Conservation (phyloP, 1,139 yeast species). For the Hansenula lynferdii region DNA sequence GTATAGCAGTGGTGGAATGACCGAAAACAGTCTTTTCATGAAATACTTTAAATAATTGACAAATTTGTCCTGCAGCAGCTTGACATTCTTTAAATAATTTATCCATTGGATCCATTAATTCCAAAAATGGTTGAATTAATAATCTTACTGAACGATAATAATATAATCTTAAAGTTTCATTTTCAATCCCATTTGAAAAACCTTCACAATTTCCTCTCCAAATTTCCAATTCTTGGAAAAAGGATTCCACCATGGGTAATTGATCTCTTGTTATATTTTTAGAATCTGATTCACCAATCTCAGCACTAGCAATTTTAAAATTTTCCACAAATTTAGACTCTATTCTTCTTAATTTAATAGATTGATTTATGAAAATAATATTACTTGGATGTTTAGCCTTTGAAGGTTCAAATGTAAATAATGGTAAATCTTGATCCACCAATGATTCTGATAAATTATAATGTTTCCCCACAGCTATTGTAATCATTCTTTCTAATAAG, state of each 20-base stretch:
- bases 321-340: constrained; percentile 52
- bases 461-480: constrained; percentile 52
- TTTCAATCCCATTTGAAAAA: constrained; percentile 38
- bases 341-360: constrained; percentile 45
- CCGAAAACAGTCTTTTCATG: constrained; percentile 54
- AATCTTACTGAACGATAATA: constrained; percentile 53
- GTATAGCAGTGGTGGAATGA: constrained; percentile 56
- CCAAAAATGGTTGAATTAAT: constrained; percentile 54
- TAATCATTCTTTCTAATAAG: constrained; percentile 48
- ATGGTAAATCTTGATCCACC: constrained; percentile 40
- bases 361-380: constrained; percentile 46
- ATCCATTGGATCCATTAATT: constrained; percentile 50
- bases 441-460: constrained; percentile 41
- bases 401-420: constrained; percentile 37
- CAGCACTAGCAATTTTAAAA: constrained; percentile 29
- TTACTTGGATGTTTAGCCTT: constrained; percentile 30
- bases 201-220: constrained; percentile 48
- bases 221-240: constrained; percentile 41
- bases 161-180: constrained; percentile 47
- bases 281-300: constrained; percentile 6
- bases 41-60: constrained; percentile 52
- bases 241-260: constrained; percentile 38
- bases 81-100: constrained; percentile 54
- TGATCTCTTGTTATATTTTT: constrained; percentile 27
- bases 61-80: constrained; percentile 59